Evolutionary conservation across 1,284 basidiomycete genomes (phyloP).

Genomic region (Sporisorium sorghi): DNA sequence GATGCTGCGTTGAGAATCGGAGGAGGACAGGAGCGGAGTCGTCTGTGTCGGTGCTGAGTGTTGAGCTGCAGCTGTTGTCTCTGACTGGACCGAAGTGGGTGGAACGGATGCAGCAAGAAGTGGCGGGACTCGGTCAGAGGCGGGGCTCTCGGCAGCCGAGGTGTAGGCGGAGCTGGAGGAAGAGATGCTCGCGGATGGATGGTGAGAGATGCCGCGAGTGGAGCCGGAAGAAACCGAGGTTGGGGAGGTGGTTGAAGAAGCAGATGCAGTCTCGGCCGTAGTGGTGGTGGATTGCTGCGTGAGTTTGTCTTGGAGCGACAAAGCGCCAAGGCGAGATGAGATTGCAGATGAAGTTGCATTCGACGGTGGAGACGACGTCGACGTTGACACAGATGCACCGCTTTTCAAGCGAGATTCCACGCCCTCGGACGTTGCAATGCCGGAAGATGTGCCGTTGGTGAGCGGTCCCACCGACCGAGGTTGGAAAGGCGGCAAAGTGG

Average conservation of each 20-base stretch:
- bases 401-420: not conserved
- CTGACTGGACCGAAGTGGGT: not conserved
- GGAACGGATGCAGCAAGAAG: not conserved
- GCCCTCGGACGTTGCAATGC: not conserved
- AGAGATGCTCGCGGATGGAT: conserved; percentile 16
- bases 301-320: conserved; percentile 34
- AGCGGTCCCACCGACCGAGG: not conserved
- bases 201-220: conserved; percentile 3
- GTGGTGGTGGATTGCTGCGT: not conserved
- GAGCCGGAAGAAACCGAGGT: conserved; percentile 10
- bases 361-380: conserved; percentile 6
- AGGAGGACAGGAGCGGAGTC: conserved; percentile 14
- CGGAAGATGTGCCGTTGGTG: not conserved
- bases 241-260: conserved; percentile 13
- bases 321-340: conserved; percentile 24
- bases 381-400: not conserved
- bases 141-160: conserved; percentile 28
- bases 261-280: not conserved
- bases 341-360: conserved; percentile 16
- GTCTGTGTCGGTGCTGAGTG: not conserved
- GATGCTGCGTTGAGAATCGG: conserved; percentile 39
- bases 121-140: conserved; percentile 4
- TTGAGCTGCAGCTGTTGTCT: not conserved
- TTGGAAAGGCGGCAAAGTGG: not conserved
- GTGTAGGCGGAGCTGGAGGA: conserved; percentile 26